Base-by-base conservation (phyloP, 352 stramenopile genomes). In the Thraustochytrium sp. region DNA sequence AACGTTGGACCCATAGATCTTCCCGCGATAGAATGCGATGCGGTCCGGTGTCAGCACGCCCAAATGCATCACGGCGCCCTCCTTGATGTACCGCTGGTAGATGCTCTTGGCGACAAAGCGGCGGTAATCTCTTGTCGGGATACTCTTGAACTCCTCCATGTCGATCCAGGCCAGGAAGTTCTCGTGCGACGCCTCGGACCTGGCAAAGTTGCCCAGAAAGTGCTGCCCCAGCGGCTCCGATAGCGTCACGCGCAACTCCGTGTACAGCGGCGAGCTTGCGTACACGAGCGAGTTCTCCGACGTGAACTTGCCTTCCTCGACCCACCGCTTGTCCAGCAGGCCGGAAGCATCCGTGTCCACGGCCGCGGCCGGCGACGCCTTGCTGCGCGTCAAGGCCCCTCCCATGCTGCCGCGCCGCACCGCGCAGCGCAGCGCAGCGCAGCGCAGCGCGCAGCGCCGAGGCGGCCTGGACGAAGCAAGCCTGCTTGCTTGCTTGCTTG, bases 91-190 rank as follows among this genome's bases (percentile, higher is more conserved):
- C 44, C 76, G 76, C 4, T 80, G 68, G 38, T 38, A 80, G 23
- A 80, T 80, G 49, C 42, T 80, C 68, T 64, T 80, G 48, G 68
- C 68, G 13, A 40, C 26, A 26, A 46, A 80, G 1, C 46, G 31
- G 16, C 68, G 48, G 38, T 80, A 80, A n/a, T 80, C 68, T 51
- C 26, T 68, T 4, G 68, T 80, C 2, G 68, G 68, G 31, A 80
- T 80, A 23, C 31, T 11, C 51, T 80, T 80, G 51, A 75, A 80
- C 26, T 80, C 68, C 44, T 80, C 68, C 68, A 80, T 80, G 21
- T 80, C 68, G 18, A 80, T 80, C 68, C 68, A 80, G 11, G 44
- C 68, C 9, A 80, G 38, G 29, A 80, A 80, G 53, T 80, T 80
- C 5, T 80, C 68, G 26, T 61, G 53, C 31, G 68, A 80, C 8